Percentiles rank a stretch among this genome's conserved stretches.
phyloP scores from a whole-genome alignment of 441 rosid species.

The Aquilaria agallochum region DNA sequence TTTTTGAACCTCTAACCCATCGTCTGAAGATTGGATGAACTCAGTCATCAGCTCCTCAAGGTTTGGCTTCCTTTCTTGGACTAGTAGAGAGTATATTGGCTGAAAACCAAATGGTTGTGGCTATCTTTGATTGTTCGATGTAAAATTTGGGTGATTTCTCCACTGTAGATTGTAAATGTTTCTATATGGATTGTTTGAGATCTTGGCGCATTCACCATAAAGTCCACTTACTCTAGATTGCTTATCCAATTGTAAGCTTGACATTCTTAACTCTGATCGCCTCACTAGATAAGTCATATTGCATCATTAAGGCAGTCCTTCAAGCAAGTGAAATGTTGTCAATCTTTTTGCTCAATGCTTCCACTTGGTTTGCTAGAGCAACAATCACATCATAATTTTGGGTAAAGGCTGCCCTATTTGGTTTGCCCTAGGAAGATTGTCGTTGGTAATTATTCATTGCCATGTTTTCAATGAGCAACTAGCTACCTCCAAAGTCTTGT shows the following conservation, averaged over 20 bases:
- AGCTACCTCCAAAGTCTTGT: neutral
- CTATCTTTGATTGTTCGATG: neutral
- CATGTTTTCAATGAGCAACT: conserved; percentile 1
- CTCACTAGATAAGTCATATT: neutral
- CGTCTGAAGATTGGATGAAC: no score
- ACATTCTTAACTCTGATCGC: neutral
- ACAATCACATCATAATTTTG: no score
- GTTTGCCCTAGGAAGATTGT: neutral
- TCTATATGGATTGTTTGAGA: neutral
- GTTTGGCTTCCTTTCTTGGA: neutral
- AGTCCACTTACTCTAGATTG: neutral
- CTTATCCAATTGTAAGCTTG: neutral
- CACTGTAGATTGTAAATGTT: neutral
- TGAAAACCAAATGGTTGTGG: neutral
- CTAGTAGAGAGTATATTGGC: neutral
- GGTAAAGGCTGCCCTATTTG: neutral
- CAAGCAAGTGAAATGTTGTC: neutral
- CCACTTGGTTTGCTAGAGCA: neutral
- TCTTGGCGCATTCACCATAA: neutral
- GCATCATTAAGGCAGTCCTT: neutral
- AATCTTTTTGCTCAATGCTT: neutral
- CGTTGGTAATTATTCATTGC: conserved; percentile 7
- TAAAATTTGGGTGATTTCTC: neutral
- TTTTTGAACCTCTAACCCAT: no score
- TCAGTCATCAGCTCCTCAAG: no score